These are phyloP conservation scores for Mycena rosella DNA, from an alignment of 768 basidiomycete species.

Conservation along the genomic window DNA sequence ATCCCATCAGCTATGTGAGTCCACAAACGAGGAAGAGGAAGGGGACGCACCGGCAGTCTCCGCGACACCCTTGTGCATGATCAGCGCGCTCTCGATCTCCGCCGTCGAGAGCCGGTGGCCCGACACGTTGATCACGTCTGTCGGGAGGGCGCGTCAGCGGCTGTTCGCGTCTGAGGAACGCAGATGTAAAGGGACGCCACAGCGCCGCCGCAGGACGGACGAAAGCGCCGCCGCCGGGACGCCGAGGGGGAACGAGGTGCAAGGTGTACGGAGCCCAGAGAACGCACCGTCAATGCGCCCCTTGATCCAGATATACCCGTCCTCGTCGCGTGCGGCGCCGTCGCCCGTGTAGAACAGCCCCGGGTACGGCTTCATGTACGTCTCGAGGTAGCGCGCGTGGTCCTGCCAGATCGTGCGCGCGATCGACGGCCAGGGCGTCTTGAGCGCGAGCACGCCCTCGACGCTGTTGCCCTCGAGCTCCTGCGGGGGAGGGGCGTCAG, in stretches of 20 bases:
- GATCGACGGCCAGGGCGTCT: slow-evolving; percentile 94
- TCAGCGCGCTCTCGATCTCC: slow-evolving; percentile 97
- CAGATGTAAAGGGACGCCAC: too few species aligned
- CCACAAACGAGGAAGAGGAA: background rate
- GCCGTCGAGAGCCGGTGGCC: slow-evolving; percentile 97
- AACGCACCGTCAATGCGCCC: slow-evolving; percentile 90
- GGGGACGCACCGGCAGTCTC: slow-evolving; percentile 82
- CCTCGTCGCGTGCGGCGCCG: slow-evolving; percentile 92
- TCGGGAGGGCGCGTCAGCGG: background rate
- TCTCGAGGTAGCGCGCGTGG: slow-evolving; percentile 82
- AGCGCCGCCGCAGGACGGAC: too few species aligned
- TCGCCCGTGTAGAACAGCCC: slow-evolving; percentile 98
- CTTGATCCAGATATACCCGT: slow-evolving; percentile 99
- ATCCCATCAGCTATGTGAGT: background rate
- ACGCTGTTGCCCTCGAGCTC: slow-evolving; percentile 84
- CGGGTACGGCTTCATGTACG: slow-evolving; percentile 81
- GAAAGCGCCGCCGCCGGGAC: too few species aligned
- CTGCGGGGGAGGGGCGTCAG: slow-evolving; percentile 41
- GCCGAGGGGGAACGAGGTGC: too few species aligned
- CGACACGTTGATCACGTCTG: slow-evolving; percentile 98
- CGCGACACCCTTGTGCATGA: slow-evolving; percentile 94
- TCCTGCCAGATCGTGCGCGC: slow-evolving; percentile 94
- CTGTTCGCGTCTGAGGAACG: too few species aligned
- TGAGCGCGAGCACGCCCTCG: slow-evolving; percentile 91
- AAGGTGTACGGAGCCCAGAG: too few species aligned